Base-by-base conservation (phyloP, 2,329 filamentous ascomycete genomes). In the Colletotrichum sp. region DNA sequence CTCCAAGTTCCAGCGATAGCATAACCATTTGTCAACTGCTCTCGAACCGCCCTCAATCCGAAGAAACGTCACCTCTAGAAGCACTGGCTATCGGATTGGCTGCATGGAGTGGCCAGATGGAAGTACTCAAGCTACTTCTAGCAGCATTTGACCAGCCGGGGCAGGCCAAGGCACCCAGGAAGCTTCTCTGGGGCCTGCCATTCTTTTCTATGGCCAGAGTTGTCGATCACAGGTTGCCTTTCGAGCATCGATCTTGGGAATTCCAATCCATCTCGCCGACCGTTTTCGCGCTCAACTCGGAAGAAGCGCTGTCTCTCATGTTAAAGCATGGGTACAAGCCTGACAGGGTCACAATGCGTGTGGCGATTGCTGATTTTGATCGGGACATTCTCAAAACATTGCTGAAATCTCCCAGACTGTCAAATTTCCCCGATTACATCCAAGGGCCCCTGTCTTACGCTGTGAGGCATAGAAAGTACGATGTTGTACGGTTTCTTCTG, bases 101-200 rank as follows among this genome's bases (percentile, higher is more conserved):
- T 16, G 52, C 52, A 1, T 22, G n/a, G 52, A 57, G 2, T 27
- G 19, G n/a, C 15, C 52, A 27, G 25, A 57, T 2, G 52, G 52
- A 57, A 4, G 8, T 57, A 3, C 55, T 59, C 13, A 19, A 25
- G 55, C 8, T 25, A 19, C 25, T 25, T 1, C 55, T 25, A 19
- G 27, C 7, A 1, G 13, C 0, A 3, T 29, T 57, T 27, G 13
- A 29, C 6, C 13, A 57, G 22, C 13, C 13, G 22, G 22, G 3
- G 1, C 49, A 2, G 9, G 22, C n/a, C 0, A 12, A 6, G 9
- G 19, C 6, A 55, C 49, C 44, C 4, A 5, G 0, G 2, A 16
- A 9, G 7, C 8, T 19, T 4, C 22, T 6, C 15, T 1, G 3
- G 3, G 44, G 44, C 11, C 44, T 11, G 3, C 19, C 11, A 32